Percentiles rank a stretch among this genome's conserved stretches.
These are phyloP conservation scores for Tetratostichococcus sp. DNA, from an alignment of 139 green algal species.

Conservation along the genomic window DNA sequence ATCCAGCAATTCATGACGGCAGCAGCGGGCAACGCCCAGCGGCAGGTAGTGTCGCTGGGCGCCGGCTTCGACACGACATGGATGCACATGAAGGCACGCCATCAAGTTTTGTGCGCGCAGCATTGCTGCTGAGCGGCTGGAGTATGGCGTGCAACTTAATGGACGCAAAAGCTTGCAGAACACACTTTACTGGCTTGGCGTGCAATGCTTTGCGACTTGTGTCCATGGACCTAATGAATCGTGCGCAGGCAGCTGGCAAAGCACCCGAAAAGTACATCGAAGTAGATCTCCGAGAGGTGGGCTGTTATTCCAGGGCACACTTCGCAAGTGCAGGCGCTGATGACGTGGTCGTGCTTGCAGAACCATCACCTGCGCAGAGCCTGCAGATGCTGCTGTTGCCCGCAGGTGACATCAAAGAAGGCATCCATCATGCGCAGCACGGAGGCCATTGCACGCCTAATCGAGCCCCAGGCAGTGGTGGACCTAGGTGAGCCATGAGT, in stretches of 20 bases:
- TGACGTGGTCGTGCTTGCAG: too few relatives aligned
- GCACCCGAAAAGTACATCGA: constrained; percentile 53
- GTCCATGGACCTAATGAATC: too few relatives aligned
- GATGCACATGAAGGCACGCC: constrained; percentile 55
- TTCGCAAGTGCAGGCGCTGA: constrained; percentile 17
- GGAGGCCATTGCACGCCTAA: constrained; percentile 3
- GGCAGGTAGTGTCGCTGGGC: constrained; percentile 75
- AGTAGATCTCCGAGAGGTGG: constrained; percentile 74
- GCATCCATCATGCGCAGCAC: constrained; percentile 13
- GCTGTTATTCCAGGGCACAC: constrained; percentile 14
- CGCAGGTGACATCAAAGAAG: constrained; percentile 4
- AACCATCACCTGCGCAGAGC: too few relatives aligned
- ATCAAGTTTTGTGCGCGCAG: not conserved
- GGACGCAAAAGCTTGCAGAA: not conserved
- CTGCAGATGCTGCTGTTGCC: too few relatives aligned
- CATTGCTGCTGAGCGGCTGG: too few relatives aligned
- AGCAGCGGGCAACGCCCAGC: not conserved
- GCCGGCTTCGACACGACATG: constrained; percentile 85
- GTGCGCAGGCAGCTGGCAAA: constrained; percentile 14
- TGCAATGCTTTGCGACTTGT: not conserved
- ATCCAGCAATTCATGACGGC: constrained; percentile 54
- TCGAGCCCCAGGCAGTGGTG: not conserved
- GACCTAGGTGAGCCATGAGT: not conserved
- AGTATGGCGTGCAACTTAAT: too few relatives aligned
- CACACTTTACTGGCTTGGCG: not conserved